phyloP scores from a whole-genome alignment of 345 rosid species.

The Clarkia xantiana region DNA sequence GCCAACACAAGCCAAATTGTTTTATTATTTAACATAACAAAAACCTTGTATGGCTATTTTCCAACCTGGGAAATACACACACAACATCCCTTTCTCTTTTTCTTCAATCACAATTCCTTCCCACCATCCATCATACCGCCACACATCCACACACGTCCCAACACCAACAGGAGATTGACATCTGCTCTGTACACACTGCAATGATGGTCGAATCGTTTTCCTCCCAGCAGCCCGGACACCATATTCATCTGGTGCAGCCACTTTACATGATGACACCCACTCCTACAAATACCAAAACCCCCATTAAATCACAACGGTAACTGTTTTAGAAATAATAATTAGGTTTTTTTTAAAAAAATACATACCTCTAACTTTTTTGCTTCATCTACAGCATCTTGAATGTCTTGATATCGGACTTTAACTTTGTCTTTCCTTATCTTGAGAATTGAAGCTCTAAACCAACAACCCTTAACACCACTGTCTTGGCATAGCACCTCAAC shows the following conservation, averaged over 20 bases:
- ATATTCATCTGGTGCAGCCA: slow-evolving; percentile 37
- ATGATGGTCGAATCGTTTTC: slow-evolving; percentile 36
- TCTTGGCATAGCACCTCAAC: slow-evolving; percentile 70
- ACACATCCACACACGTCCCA: slow-evolving; percentile 68
- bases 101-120: slow-evolving; percentile 58
- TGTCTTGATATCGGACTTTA: slow-evolving; percentile 67
- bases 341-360: too few relatives aligned
- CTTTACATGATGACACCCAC: slow-evolving; percentile 49
- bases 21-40: too few relatives aligned
- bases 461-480: slow-evolving; percentile 80
- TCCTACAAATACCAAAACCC: slow-evolving; percentile 35
- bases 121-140: slow-evolving; percentile 86
- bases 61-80: slow-evolving; percentile 70
- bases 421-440: slow-evolving; percentile 49
- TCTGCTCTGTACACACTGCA: slow-evolving; percentile 8
- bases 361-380: slow-evolving; percentile 49
- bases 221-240: slow-evolving; percentile 42
- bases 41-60: slow-evolving; percentile 6
- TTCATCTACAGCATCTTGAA: slow-evolving; percentile 57
- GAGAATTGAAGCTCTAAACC: slow-evolving; percentile 58
- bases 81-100: slow-evolving; percentile 35
- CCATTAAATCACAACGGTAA: background rate
- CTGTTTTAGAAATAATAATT: background rate
- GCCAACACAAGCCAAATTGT: too few relatives aligned
- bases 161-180: slow-evolving; percentile 15